Evolutionary conservation across 2,329 filamentous ascomycete species (phyloP), one percentile per base, ranked within the genome.

Genomic region (Venturiaceae sp.): DNA sequence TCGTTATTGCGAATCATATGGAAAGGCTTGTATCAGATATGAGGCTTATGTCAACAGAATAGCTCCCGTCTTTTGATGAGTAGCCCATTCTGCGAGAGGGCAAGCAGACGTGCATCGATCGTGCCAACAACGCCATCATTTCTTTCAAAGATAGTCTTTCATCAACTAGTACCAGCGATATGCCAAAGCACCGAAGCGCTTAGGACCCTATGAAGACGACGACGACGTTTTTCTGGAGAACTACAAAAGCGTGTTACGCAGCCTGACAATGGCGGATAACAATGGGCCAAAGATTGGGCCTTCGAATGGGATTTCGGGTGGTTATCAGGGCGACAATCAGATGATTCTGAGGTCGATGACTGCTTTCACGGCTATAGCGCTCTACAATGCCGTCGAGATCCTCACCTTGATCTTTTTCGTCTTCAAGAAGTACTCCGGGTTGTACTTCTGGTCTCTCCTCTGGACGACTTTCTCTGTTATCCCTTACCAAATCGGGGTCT

Each of bases 361-460:
- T 21, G 54, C 54, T 5, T 56, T 56, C 54, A 41, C 54, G 23
- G 55, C 55, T 7, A 64, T 72, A 5, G 55, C 69, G 1, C 63
- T 74, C 16, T 76, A 75, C 62, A 75, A 75, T 58, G 67, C 71
- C 19, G 61, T 76, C 21, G 77, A 80, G 62, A 68, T 80, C 28
- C 68, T 77, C 36, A 65, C 76, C 34, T 68, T 79, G 52, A 71
- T 77, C 34, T 72, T 78, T 57, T 64, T 77, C 30, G 77, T 73
- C 28, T 80, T 80, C 66, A 75, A 76, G 30, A 71, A 68, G 28
- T 77, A 74, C 56, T 66, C 67, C 19, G 77, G 77, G 0, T 64
- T 77, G 14, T 80, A 80, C 63, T 80, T 79, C 62, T 79, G 76
- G 77, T 74, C 72, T 19, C 64, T 80, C 61, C 60, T 79, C 26